Evolutionary conservation across 306 rosid species (phyloP).

Genomic region (Dryas octopetala): DNA sequence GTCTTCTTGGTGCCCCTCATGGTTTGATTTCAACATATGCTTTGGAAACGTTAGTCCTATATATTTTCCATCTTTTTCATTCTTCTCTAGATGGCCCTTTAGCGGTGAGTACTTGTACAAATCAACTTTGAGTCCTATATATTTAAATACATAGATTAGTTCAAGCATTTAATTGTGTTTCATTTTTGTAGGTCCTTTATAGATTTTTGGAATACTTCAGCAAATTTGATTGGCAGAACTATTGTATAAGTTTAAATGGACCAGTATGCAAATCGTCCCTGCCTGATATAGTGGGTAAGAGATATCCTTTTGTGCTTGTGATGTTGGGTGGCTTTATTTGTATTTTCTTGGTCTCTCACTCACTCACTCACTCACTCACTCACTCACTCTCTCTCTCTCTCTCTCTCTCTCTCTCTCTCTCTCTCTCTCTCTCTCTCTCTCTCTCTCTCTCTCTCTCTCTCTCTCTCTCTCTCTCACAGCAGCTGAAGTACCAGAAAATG

Average conservation of each 20-base stretch:
- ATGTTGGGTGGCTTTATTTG: slow-evolving; percentile 21
- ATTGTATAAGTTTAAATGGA: slow-evolving; percentile 79
- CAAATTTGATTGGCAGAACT: slow-evolving; percentile 90
- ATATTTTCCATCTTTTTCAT: slow-evolving; percentile 76
- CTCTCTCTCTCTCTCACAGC: slow-evolving; percentile 15
- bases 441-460: slow-evolving; percentile 1
- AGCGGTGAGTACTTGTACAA: slow-evolving; percentile 56
- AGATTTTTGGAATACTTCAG: slow-evolving; percentile 84
- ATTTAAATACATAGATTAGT: not conserved
- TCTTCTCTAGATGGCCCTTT: slow-evolving; percentile 67
- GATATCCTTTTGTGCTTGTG: slow-evolving; percentile 14
- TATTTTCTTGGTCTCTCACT: slow-evolving; percentile 26
- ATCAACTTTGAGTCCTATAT: not conserved
- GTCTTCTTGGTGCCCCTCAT: slow-evolving; percentile 87
- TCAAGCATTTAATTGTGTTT: slow-evolving; percentile 10
- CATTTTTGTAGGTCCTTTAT: slow-evolving; percentile 62
- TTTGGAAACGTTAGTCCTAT: slow-evolving; percentile 79
- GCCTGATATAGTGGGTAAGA: slow-evolving; percentile 66
- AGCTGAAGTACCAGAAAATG: slow-evolving; percentile 71
- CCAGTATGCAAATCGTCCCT: slow-evolving; percentile 70
- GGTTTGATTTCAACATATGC: slow-evolving; percentile 93
- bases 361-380: not conserved
- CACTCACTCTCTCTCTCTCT: slow-evolving; percentile 17
- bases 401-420: not conserved
- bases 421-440: slow-evolving; percentile 1